Conservation (phyloP, 2,329 filamentous ascomycete genomes). For the Penicillium sumatraense region DNA sequence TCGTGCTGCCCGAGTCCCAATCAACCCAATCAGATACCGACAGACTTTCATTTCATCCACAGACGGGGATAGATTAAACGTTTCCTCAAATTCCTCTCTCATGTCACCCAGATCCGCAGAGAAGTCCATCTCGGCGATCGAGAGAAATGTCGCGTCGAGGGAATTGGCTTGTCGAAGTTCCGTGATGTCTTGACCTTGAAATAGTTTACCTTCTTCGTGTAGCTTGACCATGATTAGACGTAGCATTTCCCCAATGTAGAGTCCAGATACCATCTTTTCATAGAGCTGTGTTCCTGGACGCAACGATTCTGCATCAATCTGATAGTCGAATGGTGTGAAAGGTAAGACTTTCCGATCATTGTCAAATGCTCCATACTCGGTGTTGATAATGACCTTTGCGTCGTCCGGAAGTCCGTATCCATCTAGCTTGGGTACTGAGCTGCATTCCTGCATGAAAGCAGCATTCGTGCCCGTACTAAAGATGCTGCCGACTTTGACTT, state of each 20-base stretch:
- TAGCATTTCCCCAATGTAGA: constrained; percentile 92
- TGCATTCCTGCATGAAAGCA: constrained; percentile 88
- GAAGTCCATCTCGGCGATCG: constrained; percentile 86
- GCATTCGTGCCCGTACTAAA: constrained; percentile 96
- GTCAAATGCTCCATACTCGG: constrained; percentile 92
- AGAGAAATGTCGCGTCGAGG: constrained; percentile 88
- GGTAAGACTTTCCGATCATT: constrained; percentile 82
- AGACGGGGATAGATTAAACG: constrained; percentile 71
- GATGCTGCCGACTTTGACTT: constrained; percentile 90
- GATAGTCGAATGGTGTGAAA: constrained; percentile 59
- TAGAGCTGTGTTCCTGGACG: constrained; percentile 92
- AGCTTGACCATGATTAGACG: constrained; percentile 82
- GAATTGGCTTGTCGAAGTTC: constrained; percentile 79
- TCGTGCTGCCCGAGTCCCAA: constrained; percentile 88
- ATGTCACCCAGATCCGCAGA: constrained; percentile 91
- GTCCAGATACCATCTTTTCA: constrained; percentile 94
- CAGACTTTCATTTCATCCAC: constrained; percentile 82
- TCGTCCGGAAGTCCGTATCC: constrained; percentile 77
- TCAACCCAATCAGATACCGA: constrained; percentile 86
- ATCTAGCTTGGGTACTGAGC: constrained; percentile 82
- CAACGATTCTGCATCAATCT: constrained; percentile 83
- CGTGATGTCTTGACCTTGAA: constrained; percentile 77
- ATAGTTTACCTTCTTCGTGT: constrained; percentile 76
- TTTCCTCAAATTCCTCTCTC: constrained; percentile 73
- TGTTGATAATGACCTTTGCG: constrained; percentile 86